Evolutionary conservation across 768 basidiomycete species (phyloP), one percentile per base, ranked within the genome.

Genomic region (Pleurotus pulmonarius): DNA sequence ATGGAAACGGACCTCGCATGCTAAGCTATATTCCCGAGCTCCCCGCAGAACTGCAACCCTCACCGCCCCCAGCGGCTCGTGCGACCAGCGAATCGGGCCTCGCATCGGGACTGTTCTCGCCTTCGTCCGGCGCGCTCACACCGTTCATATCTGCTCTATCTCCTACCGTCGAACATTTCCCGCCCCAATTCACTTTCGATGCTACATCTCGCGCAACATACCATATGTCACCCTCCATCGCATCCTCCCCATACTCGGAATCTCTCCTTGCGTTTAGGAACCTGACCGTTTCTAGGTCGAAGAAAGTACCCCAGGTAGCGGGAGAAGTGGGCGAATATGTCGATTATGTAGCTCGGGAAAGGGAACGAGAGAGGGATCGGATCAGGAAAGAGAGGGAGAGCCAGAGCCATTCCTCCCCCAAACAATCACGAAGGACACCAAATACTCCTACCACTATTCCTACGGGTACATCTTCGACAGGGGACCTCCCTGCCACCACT

Each of bases 341-440:
- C 5, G 92, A 93, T 56, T 79, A 81, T 7, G 80, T 92, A 4
- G 85, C 84, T 3, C 82, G 82, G 59, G 92, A 93, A 62, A 76
- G 92, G 15, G 92, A 93, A 58, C 76, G 77, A 56, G 91, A 94
- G 67, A 76, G 89, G 5, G 90, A 92, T 61, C 76, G 88, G 24
- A 76, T 90, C 46, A 83, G 83, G 61, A 74, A 79, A 46, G 88
- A 88, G 67, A 73, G 86, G 16, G 86, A 90, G 63, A 75, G 70
- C 38, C 75, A 68, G 2, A 75, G 70, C 38, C 75, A 68, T 2
- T 55, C 60, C 25, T 53, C 51, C 4, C 51, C 51, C 26, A 59
- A 65, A 24, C 62, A 67, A 22, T 75, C 75, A 1, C 75, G 75
- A 6, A 70, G 67, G 46, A 61, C 73, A 56, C 48, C 60, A 7